Conservation (phyloP, 352 stramenopile genomes). For the Pythium biforme region DNA sequence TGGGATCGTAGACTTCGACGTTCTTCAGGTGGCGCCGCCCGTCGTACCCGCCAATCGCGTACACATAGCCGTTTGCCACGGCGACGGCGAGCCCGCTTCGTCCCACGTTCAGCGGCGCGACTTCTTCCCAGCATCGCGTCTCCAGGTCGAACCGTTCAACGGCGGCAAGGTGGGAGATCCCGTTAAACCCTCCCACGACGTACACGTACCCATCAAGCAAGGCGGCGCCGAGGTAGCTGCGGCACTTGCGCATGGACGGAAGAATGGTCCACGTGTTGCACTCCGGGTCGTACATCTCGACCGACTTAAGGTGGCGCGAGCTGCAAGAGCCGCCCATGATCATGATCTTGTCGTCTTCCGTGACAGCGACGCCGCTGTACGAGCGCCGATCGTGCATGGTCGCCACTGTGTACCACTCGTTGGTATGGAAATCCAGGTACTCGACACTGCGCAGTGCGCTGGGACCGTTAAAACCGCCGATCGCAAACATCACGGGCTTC, state of each 20-base stretch:
- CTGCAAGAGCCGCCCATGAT: slow-evolving; percentile 63
- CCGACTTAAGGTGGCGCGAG: slow-evolving; percentile 51
- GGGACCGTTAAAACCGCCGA: slow-evolving; percentile 68
- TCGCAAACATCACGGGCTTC: slow-evolving; percentile 61
- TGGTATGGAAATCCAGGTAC: slow-evolving; percentile 62
- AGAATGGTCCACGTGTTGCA: slow-evolving; percentile 46
- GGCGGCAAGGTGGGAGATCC: slow-evolving; percentile 46
- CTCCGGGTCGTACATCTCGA: slow-evolving; percentile 60
- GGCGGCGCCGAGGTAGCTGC: slow-evolving; percentile 63
- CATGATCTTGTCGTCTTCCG: slow-evolving; percentile 46
- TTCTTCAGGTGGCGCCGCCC: slow-evolving; percentile 61
- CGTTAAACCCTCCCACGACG: slow-evolving; percentile 70
- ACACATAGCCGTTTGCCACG: slow-evolving; percentile 44
- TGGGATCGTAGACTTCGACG: slow-evolving; percentile 60
- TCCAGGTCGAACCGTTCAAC: slow-evolving; percentile 59
- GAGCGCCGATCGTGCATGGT: slow-evolving; percentile 57
- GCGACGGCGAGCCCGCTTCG: slow-evolving; percentile 61
- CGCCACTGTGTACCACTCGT: slow-evolving; percentile 52
- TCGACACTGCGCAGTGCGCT: slow-evolving; percentile 56
- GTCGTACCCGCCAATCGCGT: slow-evolving; percentile 71
- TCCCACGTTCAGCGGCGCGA: slow-evolving; percentile 45
- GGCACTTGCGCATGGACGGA: slow-evolving; percentile 51
- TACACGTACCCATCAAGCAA: slow-evolving; percentile 56
- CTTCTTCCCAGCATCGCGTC: slow-evolving; percentile 48
- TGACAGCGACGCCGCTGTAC: slow-evolving; percentile 59